Evolutionary conservation across 1,139 yeast species (phyloP), one percentile per base, ranked within the genome.

Genomic region (Nakaseomyces kungkrabaensis): DNA sequence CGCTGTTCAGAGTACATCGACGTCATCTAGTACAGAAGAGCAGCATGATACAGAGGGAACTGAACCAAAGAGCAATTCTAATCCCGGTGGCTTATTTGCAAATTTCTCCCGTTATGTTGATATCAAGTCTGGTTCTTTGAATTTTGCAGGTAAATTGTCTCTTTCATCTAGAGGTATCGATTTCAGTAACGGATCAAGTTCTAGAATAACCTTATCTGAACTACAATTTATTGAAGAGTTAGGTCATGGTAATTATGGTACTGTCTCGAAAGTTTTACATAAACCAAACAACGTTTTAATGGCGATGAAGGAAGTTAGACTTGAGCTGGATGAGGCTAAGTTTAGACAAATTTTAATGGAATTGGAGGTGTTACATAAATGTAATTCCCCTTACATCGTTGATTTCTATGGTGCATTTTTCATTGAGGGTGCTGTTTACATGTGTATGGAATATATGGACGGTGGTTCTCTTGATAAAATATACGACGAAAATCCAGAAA

Each of bases 391-490:
- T 2, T 88, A 79, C 66, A 89, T 92, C 64, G 96, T 92, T 48
- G 97, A 90, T 62, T 92, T 92, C 60, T 92, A 86, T 64, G 97
- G 98, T 38, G 98, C 97, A 0, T 92, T 92, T 62, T 92, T 92
- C 63, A 90, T 87, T 41, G 98, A 92, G 69, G 97, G 97, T 45
- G 96, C 97, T 0, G 98, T 92, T 42, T 92, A 90, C 70, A 89
- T 94, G 86, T 92, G 98, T 69, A 92, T 92, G 78, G 99, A 92
- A 70, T 87, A 82, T 68, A 92, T 92, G 99, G 96, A 90, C 68
- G 97, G 97, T 48, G 97, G 97, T 0, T 88, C 96, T 0, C 71
- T 94, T 52, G 97, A 92, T 67, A 87, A 85, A 62, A 75, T 92
- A 26, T 92, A 89, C 67, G 82, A 79, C 32, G 69, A 70, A 47